These are phyloP conservation scores for Chrysoporthe deuterocubensis DNA, from an alignment of 2,329 filamentous ascomycete genomes.

Conservation along the genomic window DNA sequence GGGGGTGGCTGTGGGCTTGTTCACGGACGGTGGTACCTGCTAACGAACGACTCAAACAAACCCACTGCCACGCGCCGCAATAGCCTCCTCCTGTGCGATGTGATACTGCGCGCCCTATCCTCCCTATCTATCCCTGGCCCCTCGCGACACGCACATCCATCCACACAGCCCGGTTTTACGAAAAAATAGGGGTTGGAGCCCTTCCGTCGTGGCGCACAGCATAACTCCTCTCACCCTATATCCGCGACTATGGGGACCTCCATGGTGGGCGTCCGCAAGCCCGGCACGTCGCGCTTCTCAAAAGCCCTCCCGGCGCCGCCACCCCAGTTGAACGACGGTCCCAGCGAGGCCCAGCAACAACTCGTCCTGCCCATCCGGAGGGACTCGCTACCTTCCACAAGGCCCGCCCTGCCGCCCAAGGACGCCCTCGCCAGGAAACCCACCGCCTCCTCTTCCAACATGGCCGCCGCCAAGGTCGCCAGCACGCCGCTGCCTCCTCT, in stretches of 20 bases:
- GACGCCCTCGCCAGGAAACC: constrained; percentile 15
- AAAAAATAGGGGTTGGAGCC: neutral
- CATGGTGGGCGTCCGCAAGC: constrained; percentile 33
- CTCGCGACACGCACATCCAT: no score
- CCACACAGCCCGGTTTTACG: neutral
- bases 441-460: constrained; percentile 7
- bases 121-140: constrained; percentile 1
- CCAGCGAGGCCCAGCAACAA: constrained; percentile 6
- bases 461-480: constrained; percentile 17
- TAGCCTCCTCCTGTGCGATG: constrained; percentile 2
- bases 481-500: constrained; percentile 15
- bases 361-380: constrained; percentile 20
- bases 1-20: no score
- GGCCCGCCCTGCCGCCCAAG: constrained; percentile 29
- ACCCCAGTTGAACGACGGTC: constrained; percentile 34
- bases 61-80: neutral
- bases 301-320: constrained; percentile 61
- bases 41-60: neutral
- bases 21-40: constrained; percentile 15
- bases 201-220: constrained; percentile 16
- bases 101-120: neutral
- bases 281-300: constrained; percentile 59
- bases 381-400: constrained; percentile 28
- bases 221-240: neutral
- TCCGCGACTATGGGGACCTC: constrained; percentile 33